A percentile compares a stretch with the other conserved stretches of the same genome.
phyloP scores from a whole-genome alignment of 2,329 filamentous ascomycete genomes.

The Ceratocystis colombiana region DNA sequence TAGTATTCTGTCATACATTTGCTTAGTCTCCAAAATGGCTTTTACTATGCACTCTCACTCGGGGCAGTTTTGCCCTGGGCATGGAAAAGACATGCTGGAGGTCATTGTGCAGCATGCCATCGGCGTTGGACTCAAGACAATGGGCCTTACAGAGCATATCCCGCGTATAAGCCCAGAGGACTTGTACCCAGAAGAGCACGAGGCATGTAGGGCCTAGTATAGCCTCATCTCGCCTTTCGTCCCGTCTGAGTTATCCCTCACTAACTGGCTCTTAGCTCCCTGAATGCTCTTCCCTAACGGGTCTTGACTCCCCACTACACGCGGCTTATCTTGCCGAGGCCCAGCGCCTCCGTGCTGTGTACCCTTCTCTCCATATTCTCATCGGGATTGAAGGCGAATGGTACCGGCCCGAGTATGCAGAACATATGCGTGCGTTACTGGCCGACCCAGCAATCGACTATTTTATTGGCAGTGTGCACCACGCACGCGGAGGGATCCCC shows the following conservation, averaged over 20 bases:
- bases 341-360: constrained; percentile 56
- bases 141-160: constrained; percentile 93
- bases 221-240: too few species aligned
- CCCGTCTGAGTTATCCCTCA: background rate
- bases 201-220: background rate
- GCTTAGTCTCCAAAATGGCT: constrained; percentile 53
- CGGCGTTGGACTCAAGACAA: constrained; percentile 63
- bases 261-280: constrained; percentile 35
- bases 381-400: constrained; percentile 92
- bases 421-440: constrained; percentile 51
- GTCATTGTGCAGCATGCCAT: constrained; percentile 74
- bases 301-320: constrained; percentile 47
- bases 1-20: background rate
- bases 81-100: constrained; percentile 78
- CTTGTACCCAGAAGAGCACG: constrained; percentile 76
- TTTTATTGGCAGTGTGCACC: constrained; percentile 88
- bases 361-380: constrained; percentile 64
- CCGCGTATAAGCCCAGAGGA: constrained; percentile 63
- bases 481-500: constrained; percentile 69
- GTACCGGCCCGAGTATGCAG: constrained; percentile 58
- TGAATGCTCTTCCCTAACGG: constrained; percentile 41
- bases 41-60: constrained; percentile 98
- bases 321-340: constrained; percentile 68
- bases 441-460: constrained; percentile 63
- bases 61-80: constrained; percentile 86